A percentile compares a stretch with the other conserved stretches of the same genome.
phyloP scores from a whole-genome alignment of 139 green algal species.

The Haematococcus sp. region DNA sequence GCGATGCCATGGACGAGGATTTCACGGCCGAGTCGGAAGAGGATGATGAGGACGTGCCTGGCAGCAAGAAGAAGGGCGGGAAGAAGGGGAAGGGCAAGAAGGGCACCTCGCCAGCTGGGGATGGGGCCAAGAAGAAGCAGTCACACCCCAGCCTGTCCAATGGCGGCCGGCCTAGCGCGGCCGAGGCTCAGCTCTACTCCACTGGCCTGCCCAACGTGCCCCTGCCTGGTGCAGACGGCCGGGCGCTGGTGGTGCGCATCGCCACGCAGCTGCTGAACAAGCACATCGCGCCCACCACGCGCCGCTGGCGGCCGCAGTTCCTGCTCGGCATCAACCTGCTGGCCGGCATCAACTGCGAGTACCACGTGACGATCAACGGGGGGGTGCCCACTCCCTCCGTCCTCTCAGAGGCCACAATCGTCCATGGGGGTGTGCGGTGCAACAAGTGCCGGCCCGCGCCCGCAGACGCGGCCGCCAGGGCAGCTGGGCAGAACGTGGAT shows the following conservation, averaged over 20 bases:
- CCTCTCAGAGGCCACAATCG: conserved; percentile 2
- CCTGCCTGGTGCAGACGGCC: background rate
- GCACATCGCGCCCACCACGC: background rate
- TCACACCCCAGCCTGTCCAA: too few relatives aligned
- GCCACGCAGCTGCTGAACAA: background rate
- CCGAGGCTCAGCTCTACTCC: too few relatives aligned
- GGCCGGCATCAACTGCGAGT: conserved; percentile 2
- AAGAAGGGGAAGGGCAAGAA: too few relatives aligned
- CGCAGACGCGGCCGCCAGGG: background rate
- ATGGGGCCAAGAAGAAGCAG: too few relatives aligned
- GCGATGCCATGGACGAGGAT: too few relatives aligned
- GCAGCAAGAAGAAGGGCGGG: too few relatives aligned
- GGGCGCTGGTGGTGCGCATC: background rate
- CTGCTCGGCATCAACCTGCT: conserved; percentile 6
- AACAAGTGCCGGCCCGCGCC: background rate
- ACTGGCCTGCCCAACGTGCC: conserved; percentile 4
- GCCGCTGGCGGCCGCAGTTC: background rate
- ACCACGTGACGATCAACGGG: background rate
- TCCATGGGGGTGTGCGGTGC: conserved; percentile 1
- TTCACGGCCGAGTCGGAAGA: too few relatives aligned
- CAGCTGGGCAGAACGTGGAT: background rate
- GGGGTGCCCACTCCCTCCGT: background rate
- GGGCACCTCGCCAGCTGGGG: too few relatives aligned
- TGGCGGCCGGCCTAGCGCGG: too few relatives aligned
- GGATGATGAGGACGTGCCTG: too few relatives aligned